phyloP scores from a whole-genome alignment of 257 asterid species.

The Solanum medicagineum region DNA sequence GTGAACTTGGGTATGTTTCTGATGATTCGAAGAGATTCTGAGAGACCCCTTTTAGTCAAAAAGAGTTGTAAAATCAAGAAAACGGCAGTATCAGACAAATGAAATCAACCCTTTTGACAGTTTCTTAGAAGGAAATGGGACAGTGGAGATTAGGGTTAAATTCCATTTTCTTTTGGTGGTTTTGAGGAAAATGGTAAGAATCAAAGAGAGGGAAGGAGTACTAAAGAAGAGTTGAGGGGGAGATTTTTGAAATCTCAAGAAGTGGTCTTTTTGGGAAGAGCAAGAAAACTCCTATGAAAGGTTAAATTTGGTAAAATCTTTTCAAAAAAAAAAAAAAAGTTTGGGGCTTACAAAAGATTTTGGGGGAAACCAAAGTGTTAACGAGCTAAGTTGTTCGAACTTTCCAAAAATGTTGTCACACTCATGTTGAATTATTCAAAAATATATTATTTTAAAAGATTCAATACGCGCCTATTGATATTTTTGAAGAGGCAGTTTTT shows the following conservation, averaged over 20 bases:
- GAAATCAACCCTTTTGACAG: conserved; percentile 11
- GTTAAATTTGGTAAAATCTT: neutral
- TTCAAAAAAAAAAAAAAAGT: neutral
- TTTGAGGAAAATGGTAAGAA: neutral
- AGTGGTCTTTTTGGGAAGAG: neutral
- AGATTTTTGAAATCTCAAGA: conserved; percentile 14
- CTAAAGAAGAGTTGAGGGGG: neutral
- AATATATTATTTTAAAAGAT: too few species aligned
- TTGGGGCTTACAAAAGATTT: neutral
- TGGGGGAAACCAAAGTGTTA: neutral
- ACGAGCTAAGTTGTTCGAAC: too few species aligned
- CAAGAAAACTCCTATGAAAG: neutral
- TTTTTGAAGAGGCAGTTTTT: fast-evolving
- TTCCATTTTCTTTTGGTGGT: neutral
- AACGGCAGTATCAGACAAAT: neutral
- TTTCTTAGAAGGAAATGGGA: neutral
- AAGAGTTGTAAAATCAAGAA: neutral
- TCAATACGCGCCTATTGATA: fast-evolving
- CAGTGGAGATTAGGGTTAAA: neutral
- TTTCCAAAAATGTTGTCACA: fast-evolving
- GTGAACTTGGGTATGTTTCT: neutral
- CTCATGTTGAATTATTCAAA: too few species aligned
- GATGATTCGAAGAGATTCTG: neutral
- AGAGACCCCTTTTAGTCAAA: neutral
- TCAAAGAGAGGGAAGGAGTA: neutral